phyloP scores from a whole-genome alignment of 2,329 filamentous ascomycete genomes.

The Scytalidium sp. region DNA sequence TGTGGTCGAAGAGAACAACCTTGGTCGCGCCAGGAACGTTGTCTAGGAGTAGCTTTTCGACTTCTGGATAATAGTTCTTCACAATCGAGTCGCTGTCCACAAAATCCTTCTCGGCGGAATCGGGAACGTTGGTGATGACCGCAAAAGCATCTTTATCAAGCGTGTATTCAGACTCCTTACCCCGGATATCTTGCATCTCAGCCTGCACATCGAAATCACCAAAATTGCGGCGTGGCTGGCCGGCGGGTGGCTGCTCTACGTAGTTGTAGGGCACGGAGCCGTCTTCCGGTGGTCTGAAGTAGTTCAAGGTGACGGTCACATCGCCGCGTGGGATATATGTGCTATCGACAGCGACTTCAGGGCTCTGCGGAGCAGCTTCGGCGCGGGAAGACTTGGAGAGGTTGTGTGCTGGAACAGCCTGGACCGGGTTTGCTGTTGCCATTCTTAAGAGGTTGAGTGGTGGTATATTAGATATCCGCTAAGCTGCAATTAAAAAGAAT shows the following conservation, averaged over 20 bases:
- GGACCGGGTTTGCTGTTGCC: slow-evolving; percentile 34
- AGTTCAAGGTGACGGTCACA: slow-evolving; percentile 46
- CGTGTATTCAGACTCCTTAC: slow-evolving; percentile 60
- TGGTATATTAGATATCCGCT: neutral
- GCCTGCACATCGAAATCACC: slow-evolving; percentile 23
- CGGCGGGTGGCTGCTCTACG: slow-evolving; percentile 38
- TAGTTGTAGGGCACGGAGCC: slow-evolving; percentile 53
- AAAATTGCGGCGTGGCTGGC: slow-evolving; percentile 25
- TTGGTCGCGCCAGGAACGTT: slow-evolving; percentile 63
- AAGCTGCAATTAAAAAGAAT: too few relatives aligned
- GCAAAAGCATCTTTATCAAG: slow-evolving; percentile 76
- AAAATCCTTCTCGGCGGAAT: slow-evolving; percentile 59
- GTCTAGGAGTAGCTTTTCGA: slow-evolving; percentile 68
- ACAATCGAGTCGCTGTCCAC: slow-evolving; percentile 66
- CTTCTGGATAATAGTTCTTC: slow-evolving; percentile 78
- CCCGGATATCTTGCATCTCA: slow-evolving; percentile 69
- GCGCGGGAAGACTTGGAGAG: slow-evolving; percentile 24
- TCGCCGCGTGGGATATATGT: slow-evolving; percentile 45
- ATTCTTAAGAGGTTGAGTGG: slow-evolving; percentile 25
- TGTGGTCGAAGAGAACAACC: slow-evolving; percentile 83
- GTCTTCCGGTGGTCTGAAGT: slow-evolving; percentile 52
- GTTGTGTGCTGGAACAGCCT: slow-evolving; percentile 39
- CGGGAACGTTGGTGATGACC: slow-evolving; percentile 55
- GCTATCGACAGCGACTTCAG: slow-evolving; percentile 2
- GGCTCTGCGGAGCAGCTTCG: slow-evolving; percentile 16